Conservation (phyloP, 2,329 filamentous ascomycete species). For the Pseudogymnoascus sp. region DNA sequence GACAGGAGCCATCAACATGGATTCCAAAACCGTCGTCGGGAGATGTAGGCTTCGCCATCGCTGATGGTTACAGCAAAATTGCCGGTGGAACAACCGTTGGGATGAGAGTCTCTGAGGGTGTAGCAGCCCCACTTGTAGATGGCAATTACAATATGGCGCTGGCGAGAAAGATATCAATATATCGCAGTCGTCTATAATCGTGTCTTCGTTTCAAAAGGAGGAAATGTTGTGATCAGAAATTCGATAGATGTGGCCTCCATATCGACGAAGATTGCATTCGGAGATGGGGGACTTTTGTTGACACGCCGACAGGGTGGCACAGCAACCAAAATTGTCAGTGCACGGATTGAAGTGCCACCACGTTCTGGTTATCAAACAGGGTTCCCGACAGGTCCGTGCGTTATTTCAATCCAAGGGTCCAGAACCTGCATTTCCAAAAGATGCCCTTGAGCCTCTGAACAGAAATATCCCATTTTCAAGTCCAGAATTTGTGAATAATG, state of each 20-base stretch:
- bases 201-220: neutral
- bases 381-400: neutral
- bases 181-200: neutral
- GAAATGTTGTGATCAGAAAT: neutral
- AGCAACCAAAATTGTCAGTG: conserved; percentile 5
- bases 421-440: neutral
- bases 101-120: neutral
- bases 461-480: neutral
- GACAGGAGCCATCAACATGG: conserved; percentile 25
- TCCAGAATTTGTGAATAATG: neutral
- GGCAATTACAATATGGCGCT: neutral
- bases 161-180: neutral
- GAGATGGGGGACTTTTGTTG: conserved; percentile 4
- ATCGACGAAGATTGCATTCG: neutral
- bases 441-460: neutral
- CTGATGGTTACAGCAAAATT: conserved; percentile 4
- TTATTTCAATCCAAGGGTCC: neutral
- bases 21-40: conserved; percentile 21
- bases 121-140: neutral
- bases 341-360: neutral
- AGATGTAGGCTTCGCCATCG: conserved; percentile 1
- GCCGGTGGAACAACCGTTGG: neutral
- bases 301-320: neutral
- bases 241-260: neutral
- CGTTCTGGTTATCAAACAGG: conserved; percentile 6